A percentile compares a stretch with the other conserved stretches of the same genome.
Conservation (phyloP, 768 basidiomycete genomes). For the Tylopilus balloui region DNA sequence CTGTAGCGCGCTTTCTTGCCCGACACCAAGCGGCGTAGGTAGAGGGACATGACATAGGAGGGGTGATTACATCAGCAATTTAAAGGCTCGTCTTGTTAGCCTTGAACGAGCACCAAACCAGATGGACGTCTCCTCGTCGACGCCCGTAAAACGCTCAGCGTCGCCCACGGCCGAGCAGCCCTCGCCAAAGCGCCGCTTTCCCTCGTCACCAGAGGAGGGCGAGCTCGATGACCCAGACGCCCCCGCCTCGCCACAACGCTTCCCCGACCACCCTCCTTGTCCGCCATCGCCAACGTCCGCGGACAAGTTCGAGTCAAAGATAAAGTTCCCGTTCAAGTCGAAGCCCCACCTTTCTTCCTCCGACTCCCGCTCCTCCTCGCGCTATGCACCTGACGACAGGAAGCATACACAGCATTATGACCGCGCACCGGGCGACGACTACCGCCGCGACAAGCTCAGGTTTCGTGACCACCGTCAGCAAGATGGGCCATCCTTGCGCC, state of each 20-base stretch:
- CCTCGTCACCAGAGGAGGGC: constrained; percentile 75
- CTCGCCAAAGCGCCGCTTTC: constrained; percentile 50
- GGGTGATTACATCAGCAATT: constrained; percentile 20
- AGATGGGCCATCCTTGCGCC: constrained; percentile 13
- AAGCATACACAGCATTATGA: constrained; percentile 32
- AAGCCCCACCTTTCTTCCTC: constrained; percentile 9
- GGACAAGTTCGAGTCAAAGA: constrained; percentile 40
- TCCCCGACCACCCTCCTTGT: constrained; percentile 20
- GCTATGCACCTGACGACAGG: constrained; percentile 29
- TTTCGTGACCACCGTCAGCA: constrained; percentile 21
- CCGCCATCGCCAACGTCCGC: constrained; percentile 31
- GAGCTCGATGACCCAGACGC: constrained; percentile 62
- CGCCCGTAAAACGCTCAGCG: constrained; percentile 49
- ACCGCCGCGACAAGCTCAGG: constrained; percentile 30
- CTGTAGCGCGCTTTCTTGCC: constrained; percentile 75
- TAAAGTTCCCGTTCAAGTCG: constrained; percentile 76
- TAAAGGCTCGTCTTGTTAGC: not conserved
- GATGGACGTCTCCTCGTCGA: constrained; percentile 14
- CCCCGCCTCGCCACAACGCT: constrained; percentile 8
- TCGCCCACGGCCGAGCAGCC: constrained; percentile 51
- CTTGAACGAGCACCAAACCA: not conserved
- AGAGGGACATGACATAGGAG: constrained; percentile 48
- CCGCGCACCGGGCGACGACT: constrained; percentile 44
- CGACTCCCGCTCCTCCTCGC: constrained; percentile 30
- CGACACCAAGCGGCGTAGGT: constrained; percentile 71